Base-by-base conservation (phyloP, 148 eudicot species). In the Chenopodium formosanum region DNA sequence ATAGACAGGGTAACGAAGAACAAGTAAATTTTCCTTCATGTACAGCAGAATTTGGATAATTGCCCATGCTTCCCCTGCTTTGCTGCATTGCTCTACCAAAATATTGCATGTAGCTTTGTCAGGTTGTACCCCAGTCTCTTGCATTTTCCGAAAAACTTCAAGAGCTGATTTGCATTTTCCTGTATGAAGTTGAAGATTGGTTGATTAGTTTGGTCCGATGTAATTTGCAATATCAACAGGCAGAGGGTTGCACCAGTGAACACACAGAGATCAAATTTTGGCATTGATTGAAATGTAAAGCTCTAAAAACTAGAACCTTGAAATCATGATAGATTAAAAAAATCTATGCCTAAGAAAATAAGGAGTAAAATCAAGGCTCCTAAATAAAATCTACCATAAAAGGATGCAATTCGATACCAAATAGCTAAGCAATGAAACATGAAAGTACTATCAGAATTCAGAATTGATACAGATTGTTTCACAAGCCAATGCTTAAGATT, bases 41-140 rank as follows among this genome's bases (percentile, higher is more conserved):
- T 87, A 91, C 72, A 82, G 84, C 82, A 94, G 97, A 81, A 94
- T 84, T 74, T 88, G 85, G 67, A 74, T 79, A 63, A 92, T 85
- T 83, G 89, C 87, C 88, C 85, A 78, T 79, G 86, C 86, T 81
- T 90, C 89, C 60, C 89, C 84, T 65, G 83, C 83, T 80, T 84
- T 91, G 86, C 94, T 85, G 74, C 88, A 92, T 50, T 88, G 88
- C 79, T 91, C 92, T 66, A 92, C 86, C 87, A 94, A 76, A 80
- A 92, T 94, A 82, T 94, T 94, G 86, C 98, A 94, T 44, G 93
- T 83, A 47, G 98, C 93, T 86, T 94, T 94, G 83, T 94, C 98
- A 79, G 98, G 98, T 60, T 79, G 90, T 58, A 87, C 91, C 46
- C 91, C 92, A 68, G 93, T 89, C 25, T 91, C 97, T 89, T 90